These are phyloP conservation scores for Scorias spongiosa DNA, from an alignment of 2,329 filamentous ascomycete species.

Conservation along the genomic window DNA sequence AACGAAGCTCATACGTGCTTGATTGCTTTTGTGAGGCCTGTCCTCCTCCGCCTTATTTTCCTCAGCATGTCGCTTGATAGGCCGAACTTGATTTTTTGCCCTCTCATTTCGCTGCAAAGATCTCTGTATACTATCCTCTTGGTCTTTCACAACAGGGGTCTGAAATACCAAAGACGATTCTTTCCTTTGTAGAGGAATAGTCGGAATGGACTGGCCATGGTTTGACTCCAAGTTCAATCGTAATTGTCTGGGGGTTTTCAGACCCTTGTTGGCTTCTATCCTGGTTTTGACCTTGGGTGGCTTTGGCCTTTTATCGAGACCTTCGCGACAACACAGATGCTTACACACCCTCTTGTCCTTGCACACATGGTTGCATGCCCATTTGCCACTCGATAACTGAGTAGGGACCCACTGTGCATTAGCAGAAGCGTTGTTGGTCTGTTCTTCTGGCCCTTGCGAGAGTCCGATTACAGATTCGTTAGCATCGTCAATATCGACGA, in stretches of 20 bases:
- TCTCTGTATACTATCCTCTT: too few relatives aligned
- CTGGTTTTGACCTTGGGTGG: constrained; percentile 23
- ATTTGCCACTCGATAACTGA: constrained; percentile 53
- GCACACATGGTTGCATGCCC: constrained; percentile 59
- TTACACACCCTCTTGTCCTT: constrained; percentile 48
- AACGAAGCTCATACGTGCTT: constrained; percentile 3
- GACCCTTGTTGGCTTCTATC: too few relatives aligned
- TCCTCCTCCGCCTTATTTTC: too few relatives aligned
- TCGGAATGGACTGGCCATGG: too few relatives aligned
- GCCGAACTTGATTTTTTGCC: too few relatives aligned
- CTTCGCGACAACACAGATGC: constrained; percentile 58
- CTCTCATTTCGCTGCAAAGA: too few relatives aligned
- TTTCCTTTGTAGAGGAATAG: too few relatives aligned
- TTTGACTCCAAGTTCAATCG: too few relatives aligned
- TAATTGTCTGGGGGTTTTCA: too few relatives aligned
- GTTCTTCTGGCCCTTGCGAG: constrained; percentile 7
- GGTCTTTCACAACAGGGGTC: too few relatives aligned
- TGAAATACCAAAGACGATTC: too few relatives aligned
- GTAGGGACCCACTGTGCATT: constrained; percentile 24
- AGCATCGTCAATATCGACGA: background rate
- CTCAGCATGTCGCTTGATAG: too few relatives aligned
- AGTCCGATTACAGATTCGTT: constrained; percentile 5
- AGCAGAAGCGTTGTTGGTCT: constrained; percentile 3
- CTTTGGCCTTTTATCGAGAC: constrained; percentile 48
- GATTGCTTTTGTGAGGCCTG: background rate